These are phyloP conservation scores for Starmerella gropengiesseri DNA, from an alignment of 805 yeast species.

Conservation along the genomic window DNA sequence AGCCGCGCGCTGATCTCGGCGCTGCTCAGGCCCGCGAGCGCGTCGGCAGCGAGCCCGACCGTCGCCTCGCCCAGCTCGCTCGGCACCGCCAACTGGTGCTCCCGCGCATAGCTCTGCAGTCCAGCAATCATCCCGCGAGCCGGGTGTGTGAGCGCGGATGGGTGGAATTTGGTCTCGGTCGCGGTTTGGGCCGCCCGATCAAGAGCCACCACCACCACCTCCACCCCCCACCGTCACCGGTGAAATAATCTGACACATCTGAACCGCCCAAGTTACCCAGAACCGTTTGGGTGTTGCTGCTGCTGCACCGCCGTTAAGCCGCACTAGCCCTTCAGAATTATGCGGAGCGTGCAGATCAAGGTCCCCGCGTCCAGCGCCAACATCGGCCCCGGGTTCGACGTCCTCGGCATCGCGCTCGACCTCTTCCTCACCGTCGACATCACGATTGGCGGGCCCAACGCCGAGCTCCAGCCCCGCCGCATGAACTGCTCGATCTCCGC, in stretches of 20 bases:
- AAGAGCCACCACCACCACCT: neutral
- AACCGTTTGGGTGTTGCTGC: too few species aligned
- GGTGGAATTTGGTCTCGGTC: neutral
- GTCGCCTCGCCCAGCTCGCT: constrained; percentile 20
- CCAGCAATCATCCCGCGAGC: constrained; percentile 22
- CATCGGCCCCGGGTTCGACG: constrained; percentile 98
- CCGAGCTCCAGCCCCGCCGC: constrained; percentile 34
- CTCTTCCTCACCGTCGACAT: constrained; percentile 64
- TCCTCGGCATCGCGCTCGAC: constrained; percentile 79
- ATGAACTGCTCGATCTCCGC: constrained; percentile 56
- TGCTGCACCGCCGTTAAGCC: too few species aligned
- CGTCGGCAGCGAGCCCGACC: constrained; percentile 21
- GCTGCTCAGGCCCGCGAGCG: constrained; percentile 13
- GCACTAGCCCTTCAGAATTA: too few species aligned
- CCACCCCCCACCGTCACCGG: too few species aligned
- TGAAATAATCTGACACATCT: too few species aligned
- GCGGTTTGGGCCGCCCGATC: neutral
- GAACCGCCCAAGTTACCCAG: too few species aligned
- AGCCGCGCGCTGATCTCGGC: constrained; percentile 19
- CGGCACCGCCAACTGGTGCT: constrained; percentile 17
- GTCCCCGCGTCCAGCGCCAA: constrained; percentile 96
- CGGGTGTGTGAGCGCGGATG: neutral
- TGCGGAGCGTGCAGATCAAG: constrained; percentile 22
- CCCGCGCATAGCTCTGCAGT: constrained; percentile 19
- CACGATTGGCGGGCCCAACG: constrained; percentile 40